Evolutionary conservation across 2,329 filamentous ascomycete genomes (phyloP), one percentile per base, ranked within the genome.

Genomic region (Massarina eburnea): DNA sequence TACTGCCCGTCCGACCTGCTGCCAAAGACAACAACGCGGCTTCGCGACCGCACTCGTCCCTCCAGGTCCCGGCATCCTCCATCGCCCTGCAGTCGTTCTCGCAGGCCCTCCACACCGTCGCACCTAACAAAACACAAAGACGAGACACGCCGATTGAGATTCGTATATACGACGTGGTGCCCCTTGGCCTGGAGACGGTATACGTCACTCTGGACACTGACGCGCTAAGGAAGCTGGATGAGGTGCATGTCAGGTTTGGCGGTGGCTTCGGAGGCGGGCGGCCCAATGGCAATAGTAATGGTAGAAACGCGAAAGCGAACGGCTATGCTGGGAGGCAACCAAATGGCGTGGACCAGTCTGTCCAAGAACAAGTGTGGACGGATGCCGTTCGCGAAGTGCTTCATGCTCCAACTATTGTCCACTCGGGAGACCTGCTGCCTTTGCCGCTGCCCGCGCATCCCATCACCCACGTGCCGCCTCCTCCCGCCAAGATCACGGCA

Each of bases 201-300:
- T 96, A 90, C 65, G 89, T 97, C 46, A 90, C 82, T 39, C 77
- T 96, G 6, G 91, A 96, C 64, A 86, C 84, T 39, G 86, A 94
- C 45, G 79, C 92, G 6, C 81, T 94, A 32, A 84, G 84, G 54
- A 85, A 88, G 60, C 75, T 95, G 35, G 89, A 96, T 62, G 85
- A 91, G 65, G 85, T 91, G 37, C 88, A 95, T 66, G 87, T 82
- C 39, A 90, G 83, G 38, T 95, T 95, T 68, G 90, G 87, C 54
- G 82, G 83, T 39, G 81, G 82, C 2, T 82, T 82, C 42, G 62
- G 58, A 17, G 54, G 57, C 8, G 47, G 57, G 4, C 59, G 54
- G n/a, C 34, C 59, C 45, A 74, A 69, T 43, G 69, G 68, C 19
- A 61, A 63, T 38, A 58, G 54, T 43, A 56, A 68, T 61, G 61